Percentiles rank a stretch among this genome's conserved stretches.
phyloP scores from a whole-genome alignment of 208 protist genomes.

The Kentomonas sorsogonicus region DNA sequence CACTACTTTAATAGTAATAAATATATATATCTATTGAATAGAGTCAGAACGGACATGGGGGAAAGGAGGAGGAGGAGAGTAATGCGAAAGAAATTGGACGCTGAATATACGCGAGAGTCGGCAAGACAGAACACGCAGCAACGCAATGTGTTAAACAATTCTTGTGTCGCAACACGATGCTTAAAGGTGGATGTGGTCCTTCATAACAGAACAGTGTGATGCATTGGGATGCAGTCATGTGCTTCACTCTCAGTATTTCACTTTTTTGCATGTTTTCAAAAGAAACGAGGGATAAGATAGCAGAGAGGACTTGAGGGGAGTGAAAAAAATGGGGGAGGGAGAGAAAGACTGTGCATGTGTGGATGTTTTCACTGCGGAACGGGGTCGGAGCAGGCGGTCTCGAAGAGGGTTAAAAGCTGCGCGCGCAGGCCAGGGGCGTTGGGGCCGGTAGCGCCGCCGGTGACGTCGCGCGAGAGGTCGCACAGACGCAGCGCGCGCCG shows the following conservation, averaged over 20 bases:
- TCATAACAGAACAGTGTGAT: no score
- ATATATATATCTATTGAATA: no score
- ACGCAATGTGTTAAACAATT: no score
- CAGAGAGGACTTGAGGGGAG: neutral
- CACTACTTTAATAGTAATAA: no score
- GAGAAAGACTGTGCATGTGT: neutral
- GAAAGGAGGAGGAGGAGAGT: no score
- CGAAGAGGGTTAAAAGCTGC: constrained; percentile 5
- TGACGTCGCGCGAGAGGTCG: constrained; percentile 35
- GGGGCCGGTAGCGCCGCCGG: constrained; percentile 42
- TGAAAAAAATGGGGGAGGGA: neutral
- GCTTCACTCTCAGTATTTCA: neutral
- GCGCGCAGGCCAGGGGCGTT: constrained; percentile 44
- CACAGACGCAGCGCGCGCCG: constrained; percentile 44
- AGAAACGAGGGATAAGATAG: neutral
- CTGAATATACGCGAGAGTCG: no score
- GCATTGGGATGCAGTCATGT: no score
- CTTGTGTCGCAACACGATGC: no score
- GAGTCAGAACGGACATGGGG: no score
- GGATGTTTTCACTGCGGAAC: neutral
- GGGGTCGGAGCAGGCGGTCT: neutral
- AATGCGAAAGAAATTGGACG: no score
- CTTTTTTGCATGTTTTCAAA: neutral
- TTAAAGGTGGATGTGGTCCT: no score
- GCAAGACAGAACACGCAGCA: no score